These are phyloP conservation scores for Tylopilus plumbeoviolaceoides DNA, from an alignment of 768 basidiomycete species.

Conservation along the genomic window DNA sequence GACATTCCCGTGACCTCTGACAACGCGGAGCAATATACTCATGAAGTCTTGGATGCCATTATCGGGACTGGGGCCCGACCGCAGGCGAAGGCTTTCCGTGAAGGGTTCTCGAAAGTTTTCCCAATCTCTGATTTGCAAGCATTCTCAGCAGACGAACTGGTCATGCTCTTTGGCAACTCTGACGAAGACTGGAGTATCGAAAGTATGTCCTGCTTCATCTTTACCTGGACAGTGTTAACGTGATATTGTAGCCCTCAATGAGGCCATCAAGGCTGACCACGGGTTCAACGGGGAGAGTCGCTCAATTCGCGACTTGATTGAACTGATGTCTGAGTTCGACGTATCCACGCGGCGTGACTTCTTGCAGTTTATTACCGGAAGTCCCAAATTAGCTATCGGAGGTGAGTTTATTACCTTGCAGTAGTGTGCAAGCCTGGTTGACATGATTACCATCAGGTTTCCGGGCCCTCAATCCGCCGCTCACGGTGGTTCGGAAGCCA, in stretches of 20 bases:
- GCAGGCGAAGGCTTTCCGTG: constrained; percentile 88
- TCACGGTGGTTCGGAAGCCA: constrained; percentile 96
- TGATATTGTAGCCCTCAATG: constrained; percentile 62
- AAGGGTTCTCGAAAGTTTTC: constrained; percentile 96
- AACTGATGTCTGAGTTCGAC: constrained; percentile 83
- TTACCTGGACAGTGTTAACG: not conserved
- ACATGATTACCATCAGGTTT: constrained; percentile 54
- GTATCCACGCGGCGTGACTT: constrained; percentile 72
- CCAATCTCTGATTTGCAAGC: constrained; percentile 86
- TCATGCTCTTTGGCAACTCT: constrained; percentile 91
- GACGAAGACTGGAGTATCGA: constrained; percentile 97
- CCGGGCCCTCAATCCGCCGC: constrained; percentile 87
- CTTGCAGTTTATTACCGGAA: constrained; percentile 96
- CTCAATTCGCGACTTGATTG: constrained; percentile 82
- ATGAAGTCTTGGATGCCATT: constrained; percentile 83
- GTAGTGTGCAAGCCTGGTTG: not conserved
- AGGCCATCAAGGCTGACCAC: constrained; percentile 94
- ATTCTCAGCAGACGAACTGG: constrained; percentile 93
- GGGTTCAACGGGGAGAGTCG: constrained; percentile 96
- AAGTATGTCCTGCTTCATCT: constrained; percentile 50
- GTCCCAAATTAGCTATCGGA: constrained; percentile 93
- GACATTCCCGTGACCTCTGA: constrained; percentile 77
- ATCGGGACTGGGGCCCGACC: constrained; percentile 73
- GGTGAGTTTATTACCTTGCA: constrained; percentile 45
- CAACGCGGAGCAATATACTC: constrained; percentile 87